These are phyloP conservation scores for Collybiopsis luxurians DNA, from an alignment of 768 basidiomycete genomes.

Conservation along the genomic window DNA sequence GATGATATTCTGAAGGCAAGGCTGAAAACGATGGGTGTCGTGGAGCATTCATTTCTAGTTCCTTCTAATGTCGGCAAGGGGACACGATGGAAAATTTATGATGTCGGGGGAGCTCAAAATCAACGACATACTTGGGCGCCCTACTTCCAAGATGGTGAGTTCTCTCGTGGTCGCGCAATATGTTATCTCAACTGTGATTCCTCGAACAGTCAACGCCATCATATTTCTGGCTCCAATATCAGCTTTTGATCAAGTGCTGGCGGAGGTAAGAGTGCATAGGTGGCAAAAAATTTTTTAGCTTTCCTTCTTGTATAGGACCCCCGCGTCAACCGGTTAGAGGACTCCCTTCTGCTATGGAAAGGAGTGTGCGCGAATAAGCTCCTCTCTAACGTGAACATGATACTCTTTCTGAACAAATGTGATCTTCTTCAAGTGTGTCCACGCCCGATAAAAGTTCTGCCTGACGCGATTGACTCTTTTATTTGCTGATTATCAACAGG, in stretches of 20 bases:
- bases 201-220: conserved; percentile 69
- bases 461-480: neutral
- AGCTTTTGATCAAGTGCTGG: conserved; percentile 80
- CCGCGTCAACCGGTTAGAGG: conserved; percentile 73
- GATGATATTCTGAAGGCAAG: conserved; percentile 80
- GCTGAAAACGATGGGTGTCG: conserved; percentile 78
- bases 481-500: conserved; percentile 31
- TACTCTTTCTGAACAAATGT: conserved; percentile 81
- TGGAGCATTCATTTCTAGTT: conserved; percentile 74
- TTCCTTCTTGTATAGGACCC: too few species aligned
- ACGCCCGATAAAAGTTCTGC: neutral
- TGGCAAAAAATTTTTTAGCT: too few species aligned
- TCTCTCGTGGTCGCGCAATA: conserved; percentile 9
- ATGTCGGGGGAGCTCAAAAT: conserved; percentile 79
- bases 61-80: conserved; percentile 51
- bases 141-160: conserved; percentile 80
- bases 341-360: conserved; percentile 76
- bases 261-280: conserved; percentile 60
- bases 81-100: conserved; percentile 80
- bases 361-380: conserved; percentile 70
- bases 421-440: conserved; percentile 65
- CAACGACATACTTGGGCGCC: conserved; percentile 88
- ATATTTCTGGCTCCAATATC: conserved; percentile 89
- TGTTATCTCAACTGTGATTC: neutral
- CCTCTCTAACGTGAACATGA: conserved; percentile 70